Base-by-base conservation (phyloP, 345 rosid species). In the Erodium maritimum region DNA sequence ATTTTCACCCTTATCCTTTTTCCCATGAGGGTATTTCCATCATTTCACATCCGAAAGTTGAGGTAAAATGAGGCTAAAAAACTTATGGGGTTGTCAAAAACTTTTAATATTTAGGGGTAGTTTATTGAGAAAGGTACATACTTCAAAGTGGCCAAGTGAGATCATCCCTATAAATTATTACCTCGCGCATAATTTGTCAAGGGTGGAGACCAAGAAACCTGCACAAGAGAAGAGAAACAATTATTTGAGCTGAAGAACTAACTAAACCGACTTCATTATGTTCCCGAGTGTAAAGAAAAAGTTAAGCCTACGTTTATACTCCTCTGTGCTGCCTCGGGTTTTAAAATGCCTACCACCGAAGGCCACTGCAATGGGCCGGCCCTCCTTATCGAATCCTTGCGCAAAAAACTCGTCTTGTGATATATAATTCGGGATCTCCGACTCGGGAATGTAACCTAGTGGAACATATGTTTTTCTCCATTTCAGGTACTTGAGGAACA, bases 321-420 rank as follows among this genome's bases (percentile, higher is more conserved):
- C 98, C 19, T 88, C 90, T 0, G 74, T 65, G 59, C 55, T 73
- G 61, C 83, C 78, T 69, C 86, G 83, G 50, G 73, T 65, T 4
- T 89, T 89, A 68, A 72, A 70, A 57, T 88, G 98, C 59, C 79
- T 82, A 55, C 69, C 79, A 8, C 86, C 96, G 54, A 73, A 66
- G 63, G 23, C 69, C 46, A 86, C 77, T 0, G 73, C 62, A 14
- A 91, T 64, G 1, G 95, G 96, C 17, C 88, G 87, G 29, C 87
- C 85, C 42, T 23, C 60, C 79, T 79, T 86, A 57, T 91, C 98
- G 58, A 67, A 52, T 11, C 96, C 98, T 67, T 82, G 95, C 85
- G 81, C 73, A 61, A 72, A 88, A 60, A 81, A 22, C 76, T 86
- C 86, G 57, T 81, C 68, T 33, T 91, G 83, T 21, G 90, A 72